Conservation (phyloP, 2,329 filamentous ascomycete genomes). For the Nothophaeocryptopus gaeumannii region DNA sequence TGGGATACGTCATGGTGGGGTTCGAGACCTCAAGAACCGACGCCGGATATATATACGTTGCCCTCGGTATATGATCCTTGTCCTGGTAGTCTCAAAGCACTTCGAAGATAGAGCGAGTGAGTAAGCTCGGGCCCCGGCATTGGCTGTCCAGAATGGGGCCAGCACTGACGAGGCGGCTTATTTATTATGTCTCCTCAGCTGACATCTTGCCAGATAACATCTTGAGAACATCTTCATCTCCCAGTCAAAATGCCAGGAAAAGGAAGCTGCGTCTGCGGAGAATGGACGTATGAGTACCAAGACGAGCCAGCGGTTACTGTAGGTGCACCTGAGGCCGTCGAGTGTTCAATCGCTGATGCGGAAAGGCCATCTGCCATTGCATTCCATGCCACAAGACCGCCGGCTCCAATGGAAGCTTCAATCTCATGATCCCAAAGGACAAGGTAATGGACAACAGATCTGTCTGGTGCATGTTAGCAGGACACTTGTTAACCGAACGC, state of each 20-base stretch:
- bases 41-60: neutral
- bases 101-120: too few relatives aligned
- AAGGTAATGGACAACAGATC: constrained; percentile 17
- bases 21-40: neutral
- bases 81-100: too few relatives aligned
- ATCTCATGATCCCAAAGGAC: constrained; percentile 28
- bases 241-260: constrained; percentile 17
- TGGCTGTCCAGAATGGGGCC: too few relatives aligned
- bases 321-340: constrained; percentile 5
- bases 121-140: too few relatives aligned
- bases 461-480: too few relatives aligned
- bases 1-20: constrained; percentile 4
- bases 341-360: neutral
- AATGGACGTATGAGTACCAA: constrained; percentile 36
- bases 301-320: constrained; percentile 31
- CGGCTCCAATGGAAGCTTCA: constrained; percentile 32
- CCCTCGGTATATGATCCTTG: too few relatives aligned
- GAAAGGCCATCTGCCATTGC: constrained; percentile 31
- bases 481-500: neutral
- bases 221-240: neutral
- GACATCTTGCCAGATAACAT: neutral
- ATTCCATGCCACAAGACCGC: constrained; percentile 34
- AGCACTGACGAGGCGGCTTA: neutral
- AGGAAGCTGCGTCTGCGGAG: constrained; percentile 33
- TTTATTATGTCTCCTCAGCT: constrained; percentile 1